Conservation (phyloP, 352 stramenopile species). For the Phytopythium ostracodes region DNA sequence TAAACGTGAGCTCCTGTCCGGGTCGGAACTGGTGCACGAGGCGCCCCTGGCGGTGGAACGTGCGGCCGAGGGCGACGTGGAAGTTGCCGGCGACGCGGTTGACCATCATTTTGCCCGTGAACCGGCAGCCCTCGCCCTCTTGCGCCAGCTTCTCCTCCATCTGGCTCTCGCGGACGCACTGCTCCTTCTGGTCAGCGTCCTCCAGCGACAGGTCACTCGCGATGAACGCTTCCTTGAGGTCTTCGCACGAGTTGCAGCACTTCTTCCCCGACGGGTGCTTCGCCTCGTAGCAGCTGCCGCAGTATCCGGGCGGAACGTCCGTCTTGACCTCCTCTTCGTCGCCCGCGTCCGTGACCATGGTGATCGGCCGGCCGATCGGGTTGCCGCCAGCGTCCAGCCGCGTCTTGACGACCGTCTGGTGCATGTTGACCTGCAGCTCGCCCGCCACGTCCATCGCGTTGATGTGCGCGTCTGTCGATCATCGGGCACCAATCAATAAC, state of each 20-base stretch:
- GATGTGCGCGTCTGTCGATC: conserved; percentile 90
- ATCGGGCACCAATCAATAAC: no score
- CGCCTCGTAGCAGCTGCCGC: conserved; percentile 94
- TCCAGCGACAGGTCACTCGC: conserved; percentile 65
- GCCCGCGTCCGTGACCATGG: conserved; percentile 24
- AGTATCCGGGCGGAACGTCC: conserved; percentile 86
- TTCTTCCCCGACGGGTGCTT: conserved; percentile 56
- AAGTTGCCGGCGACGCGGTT: conserved; percentile 87
- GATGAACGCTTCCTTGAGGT: conserved; percentile 84
- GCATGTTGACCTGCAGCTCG: conserved; percentile 96
- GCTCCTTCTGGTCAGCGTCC: conserved; percentile 72
- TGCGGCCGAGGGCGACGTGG: conserved; percentile 75
- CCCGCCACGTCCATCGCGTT: conserved; percentile 99
- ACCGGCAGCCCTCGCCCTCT: conserved; percentile 76
- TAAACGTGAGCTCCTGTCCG: conserved; percentile 74
- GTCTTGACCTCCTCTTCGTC: conserved; percentile 30
- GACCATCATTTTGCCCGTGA: conserved; percentile 78
- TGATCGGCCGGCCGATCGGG: conserved; percentile 55
- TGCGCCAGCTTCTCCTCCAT: conserved; percentile 64
- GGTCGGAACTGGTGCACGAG: conserved; percentile 83
- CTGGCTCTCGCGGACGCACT: conserved; percentile 67
- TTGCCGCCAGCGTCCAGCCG: conserved; percentile 74
- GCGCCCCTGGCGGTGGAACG: conserved; percentile 71
- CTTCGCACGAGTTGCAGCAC: conserved; percentile 83
- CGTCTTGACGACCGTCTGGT: conserved; percentile 94